A percentile compares a stretch with the other conserved stretches of the same genome.
phyloP scores from a whole-genome alignment of 163 green algal species.

The Scenedesmus sp. region DNA sequence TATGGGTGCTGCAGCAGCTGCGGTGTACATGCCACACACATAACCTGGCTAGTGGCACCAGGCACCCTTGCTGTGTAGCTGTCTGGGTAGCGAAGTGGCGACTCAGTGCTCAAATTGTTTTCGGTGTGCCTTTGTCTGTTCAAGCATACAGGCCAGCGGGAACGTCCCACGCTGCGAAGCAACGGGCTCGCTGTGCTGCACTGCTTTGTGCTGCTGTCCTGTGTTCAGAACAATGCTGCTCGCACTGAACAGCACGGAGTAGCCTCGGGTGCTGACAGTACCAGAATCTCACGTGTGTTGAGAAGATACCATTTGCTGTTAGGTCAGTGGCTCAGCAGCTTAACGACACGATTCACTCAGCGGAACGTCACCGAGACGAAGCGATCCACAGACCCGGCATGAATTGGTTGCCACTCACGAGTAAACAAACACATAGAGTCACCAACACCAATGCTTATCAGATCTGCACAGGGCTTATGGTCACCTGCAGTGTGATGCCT shows the following conservation, averaged over 20 bases:
- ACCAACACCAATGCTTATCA: neutral
- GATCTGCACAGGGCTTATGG: neutral
- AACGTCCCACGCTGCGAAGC: neutral
- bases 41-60: no score
- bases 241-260: neutral
- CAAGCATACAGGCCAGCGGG: neutral
- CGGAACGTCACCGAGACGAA: neutral
- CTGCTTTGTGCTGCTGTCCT: conserved; percentile 1
- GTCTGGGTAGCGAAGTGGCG: neutral
- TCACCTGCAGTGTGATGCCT: neutral
- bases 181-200: neutral
- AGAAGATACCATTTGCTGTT: neutral
- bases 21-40: neutral
- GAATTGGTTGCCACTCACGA: neutral
- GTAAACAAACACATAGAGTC: neutral
- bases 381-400: neutral
- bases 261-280: neutral
- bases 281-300: neutral
- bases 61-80: no score
- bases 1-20: neutral
- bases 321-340: neutral
- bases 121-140: neutral
- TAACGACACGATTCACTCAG: neutral
- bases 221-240: neutral
- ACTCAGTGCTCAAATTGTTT: neutral